Evolutionary conservation across 169 alveolate species (phyloP).

Genomic region (Eimeria maxima): DNA sequence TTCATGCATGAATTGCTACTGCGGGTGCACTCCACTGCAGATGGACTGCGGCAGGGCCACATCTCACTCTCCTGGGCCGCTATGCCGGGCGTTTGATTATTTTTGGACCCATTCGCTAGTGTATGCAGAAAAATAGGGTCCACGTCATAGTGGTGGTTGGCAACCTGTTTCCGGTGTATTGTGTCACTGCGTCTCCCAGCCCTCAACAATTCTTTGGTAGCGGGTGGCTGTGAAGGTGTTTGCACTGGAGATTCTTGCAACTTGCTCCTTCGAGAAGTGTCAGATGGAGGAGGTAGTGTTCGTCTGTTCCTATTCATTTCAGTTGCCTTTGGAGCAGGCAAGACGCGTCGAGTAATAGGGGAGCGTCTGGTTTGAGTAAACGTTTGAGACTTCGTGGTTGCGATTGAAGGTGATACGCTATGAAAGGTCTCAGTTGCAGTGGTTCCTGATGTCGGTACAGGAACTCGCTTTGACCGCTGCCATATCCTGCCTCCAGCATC

Average conservation of each 20-base stretch:
- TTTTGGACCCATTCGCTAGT: background rate
- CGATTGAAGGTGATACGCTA: background rate
- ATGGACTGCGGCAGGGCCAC: conserved; percentile 35
- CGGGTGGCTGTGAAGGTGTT: background rate
- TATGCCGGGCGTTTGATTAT: background rate
- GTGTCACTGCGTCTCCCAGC: background rate
- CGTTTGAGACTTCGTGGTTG: conserved; percentile 2
- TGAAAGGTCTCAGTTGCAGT: background rate
- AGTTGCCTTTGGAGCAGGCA: background rate
- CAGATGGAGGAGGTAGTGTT: background rate
- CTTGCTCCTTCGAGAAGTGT: background rate
- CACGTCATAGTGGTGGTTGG: background rate
- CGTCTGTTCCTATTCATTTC: background rate
- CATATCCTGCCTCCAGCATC: conserved; percentile 12
- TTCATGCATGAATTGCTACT: background rate
- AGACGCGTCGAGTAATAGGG: background rate
- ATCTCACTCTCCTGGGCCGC: background rate
- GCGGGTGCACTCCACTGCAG: background rate
- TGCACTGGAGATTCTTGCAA: background rate
- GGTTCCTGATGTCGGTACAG: background rate
- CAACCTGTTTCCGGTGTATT: background rate
- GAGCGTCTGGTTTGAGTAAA: background rate
- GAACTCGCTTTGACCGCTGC: background rate
- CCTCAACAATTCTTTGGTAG: background rate
- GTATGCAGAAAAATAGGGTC: background rate